Evolutionary conservation across 2,329 filamentous ascomycete genomes (phyloP).

Genomic region (Hawksworthiomyces lignivorus): DNA sequence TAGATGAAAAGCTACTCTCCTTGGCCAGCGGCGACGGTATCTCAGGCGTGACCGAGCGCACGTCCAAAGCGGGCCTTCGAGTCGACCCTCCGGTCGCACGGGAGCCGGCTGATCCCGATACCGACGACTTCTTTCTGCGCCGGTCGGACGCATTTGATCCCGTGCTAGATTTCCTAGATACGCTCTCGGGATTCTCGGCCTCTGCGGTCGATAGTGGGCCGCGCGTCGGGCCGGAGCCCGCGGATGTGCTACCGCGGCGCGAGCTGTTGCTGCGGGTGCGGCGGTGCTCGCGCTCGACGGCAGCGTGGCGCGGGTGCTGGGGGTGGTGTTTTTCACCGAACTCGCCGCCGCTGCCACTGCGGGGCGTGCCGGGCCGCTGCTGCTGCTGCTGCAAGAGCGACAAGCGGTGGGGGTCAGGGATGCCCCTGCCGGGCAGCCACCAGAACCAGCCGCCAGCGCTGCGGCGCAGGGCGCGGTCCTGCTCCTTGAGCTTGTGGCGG

Average conservation of each 20-base stretch:
- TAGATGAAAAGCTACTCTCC: conserved; percentile 32
- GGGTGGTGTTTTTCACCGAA: conserved; percentile 28
- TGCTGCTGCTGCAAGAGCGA: neutral
- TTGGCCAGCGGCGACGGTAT: conserved; percentile 44
- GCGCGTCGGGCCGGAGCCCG: too few relatives aligned
- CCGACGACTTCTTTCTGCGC: conserved; percentile 38
- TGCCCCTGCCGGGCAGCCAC: conserved; percentile 68
- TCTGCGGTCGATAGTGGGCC: conserved; percentile 33
- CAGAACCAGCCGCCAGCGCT: conserved; percentile 68
- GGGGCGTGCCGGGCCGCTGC: conserved; percentile 9
- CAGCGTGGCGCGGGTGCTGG: conserved; percentile 33
- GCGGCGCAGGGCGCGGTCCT: conserved; percentile 60
- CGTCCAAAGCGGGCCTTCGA: conserved; percentile 37
- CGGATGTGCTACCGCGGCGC: conserved; percentile 41
- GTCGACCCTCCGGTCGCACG: conserved; percentile 19
- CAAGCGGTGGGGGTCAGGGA: neutral
- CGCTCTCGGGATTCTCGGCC: conserved; percentile 25
- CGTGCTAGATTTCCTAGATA: conserved; percentile 37
- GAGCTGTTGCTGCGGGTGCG: conserved; percentile 44
- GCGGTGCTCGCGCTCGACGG: conserved; percentile 38
- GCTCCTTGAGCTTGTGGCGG: conserved; percentile 59
- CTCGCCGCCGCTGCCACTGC: conserved; percentile 7
- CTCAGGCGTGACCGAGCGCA: conserved; percentile 47
- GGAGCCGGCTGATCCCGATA: conserved; percentile 24
- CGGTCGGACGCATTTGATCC: conserved; percentile 41